phyloP scores from a whole-genome alignment of 2,329 filamentous ascomycete species.

The Fusarium kyushuense region DNA sequence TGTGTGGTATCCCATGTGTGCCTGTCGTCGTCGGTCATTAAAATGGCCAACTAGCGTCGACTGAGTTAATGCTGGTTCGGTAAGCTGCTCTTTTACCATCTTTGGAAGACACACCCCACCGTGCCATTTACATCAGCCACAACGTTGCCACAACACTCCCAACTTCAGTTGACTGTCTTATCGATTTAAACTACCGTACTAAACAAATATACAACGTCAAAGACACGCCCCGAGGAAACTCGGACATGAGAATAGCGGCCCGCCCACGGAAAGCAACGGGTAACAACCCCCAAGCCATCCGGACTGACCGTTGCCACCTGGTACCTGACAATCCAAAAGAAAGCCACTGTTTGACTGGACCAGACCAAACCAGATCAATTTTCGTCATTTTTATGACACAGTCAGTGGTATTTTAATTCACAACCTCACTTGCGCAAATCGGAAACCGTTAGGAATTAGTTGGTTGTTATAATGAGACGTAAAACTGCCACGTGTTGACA shows the following conservation, averaged over 20 bases:
- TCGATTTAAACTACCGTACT: background rate
- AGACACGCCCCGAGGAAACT: slow-evolving; percentile 24
- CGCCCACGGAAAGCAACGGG: slow-evolving; percentile 13
- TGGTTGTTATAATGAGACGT: slow-evolving; percentile 36
- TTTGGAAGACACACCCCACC: slow-evolving; percentile 1
- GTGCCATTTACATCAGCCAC: slow-evolving; percentile 12
- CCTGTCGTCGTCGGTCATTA: slow-evolving; percentile 4
- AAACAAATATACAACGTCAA: background rate
- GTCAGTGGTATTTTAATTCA: background rate
- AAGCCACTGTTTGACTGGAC: background rate
- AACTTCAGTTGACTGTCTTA: slow-evolving; percentile 21
- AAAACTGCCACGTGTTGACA: slow-evolving; percentile 37
- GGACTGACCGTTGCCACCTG: slow-evolving; percentile 21
- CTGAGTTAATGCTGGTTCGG: background rate
- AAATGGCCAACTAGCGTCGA: background rate
- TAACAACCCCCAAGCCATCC: background rate
- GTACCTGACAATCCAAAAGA: slow-evolving; percentile 1
- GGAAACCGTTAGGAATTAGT: background rate
- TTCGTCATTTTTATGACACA: background rate
- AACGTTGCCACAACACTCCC: slow-evolving; percentile 17
- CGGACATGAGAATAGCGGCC: slow-evolving; percentile 19
- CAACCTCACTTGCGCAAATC: background rate
- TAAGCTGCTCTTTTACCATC: background rate
- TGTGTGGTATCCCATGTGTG: background rate
- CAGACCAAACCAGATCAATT: background rate